Base-by-base conservation (phyloP, 495 filamentous ascomycete genomes). In the Tetracladium marchalianum region DNA sequence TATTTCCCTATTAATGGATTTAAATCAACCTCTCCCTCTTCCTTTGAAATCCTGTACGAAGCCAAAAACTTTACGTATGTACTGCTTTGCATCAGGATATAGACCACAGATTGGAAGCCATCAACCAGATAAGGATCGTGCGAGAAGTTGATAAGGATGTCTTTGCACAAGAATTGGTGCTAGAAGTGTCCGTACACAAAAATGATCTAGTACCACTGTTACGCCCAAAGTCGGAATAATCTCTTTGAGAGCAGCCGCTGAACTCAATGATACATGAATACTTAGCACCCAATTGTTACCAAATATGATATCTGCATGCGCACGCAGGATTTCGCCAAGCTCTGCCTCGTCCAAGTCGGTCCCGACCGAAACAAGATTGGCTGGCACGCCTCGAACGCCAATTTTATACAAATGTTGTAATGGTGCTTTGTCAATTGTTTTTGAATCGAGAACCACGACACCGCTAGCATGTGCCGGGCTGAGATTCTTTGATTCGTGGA, bases 51-150 rank as follows among this genome's bases (percentile, higher is more conserved):
- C 12, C 71, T 64, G 53, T 76, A 76, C 0, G 71, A 64, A 0
- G 68, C 72, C 8, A 71, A 76, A 0, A 74, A 44, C 52, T 76
- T 76, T 35, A 73, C 63, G 48, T 68, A 76, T 5, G 65, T 68
- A 11, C 53, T 53, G 19, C 66, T 65, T 13, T 51, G 50, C 11
- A 53, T 57, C 10, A 73, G 59, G 16, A 74, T 53, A 11, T 60
- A 61, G 9, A 68, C 59, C 31, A 74, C 48, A 0, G 69, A 67
- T 6, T 50, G 27, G 46, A 72, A 74, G 1, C 69, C 72, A 9
- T 55, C 57, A n/a, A 72, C 60, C 11, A 44, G 39, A 39, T 70
- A 70, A 0, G 67, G 65, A 43, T 70, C 54, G 43, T n/a, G 13
- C 22, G 27, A 10, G n/a, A 13, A 16, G 11, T n/a, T 5, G 7